Percentiles rank a stretch among this genome's conserved stretches.
Evolutionary conservation across 495 filamentous ascomycete species (phyloP).

Genomic region (Penicillium verhagenii): DNA sequence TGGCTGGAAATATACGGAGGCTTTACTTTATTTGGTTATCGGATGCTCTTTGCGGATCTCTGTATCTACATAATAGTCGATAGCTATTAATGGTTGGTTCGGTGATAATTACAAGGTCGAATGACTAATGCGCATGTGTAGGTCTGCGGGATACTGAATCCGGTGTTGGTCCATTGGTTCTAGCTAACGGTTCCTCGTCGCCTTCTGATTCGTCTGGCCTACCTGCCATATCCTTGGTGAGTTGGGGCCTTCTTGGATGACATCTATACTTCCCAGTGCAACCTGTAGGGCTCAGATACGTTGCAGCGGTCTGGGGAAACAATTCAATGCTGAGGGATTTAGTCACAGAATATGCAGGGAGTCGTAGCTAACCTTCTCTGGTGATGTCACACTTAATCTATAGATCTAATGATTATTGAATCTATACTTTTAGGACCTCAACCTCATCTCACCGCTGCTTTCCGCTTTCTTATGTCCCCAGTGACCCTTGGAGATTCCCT

Average conservation of each 20-base stretch:
- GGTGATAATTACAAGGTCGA: too few relatives aligned
- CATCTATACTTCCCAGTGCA: not conserved
- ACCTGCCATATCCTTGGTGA: not conserved
- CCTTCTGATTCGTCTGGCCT: not conserved
- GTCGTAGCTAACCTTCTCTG: not conserved
- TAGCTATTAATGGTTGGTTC: too few relatives aligned
- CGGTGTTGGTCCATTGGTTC: not conserved
- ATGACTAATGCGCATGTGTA: not conserved
- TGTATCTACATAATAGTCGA: too few relatives aligned
- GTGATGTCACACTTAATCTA: not conserved
- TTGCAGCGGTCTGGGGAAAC: not conserved
- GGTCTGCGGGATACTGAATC: not conserved
- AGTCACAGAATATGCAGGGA: not conserved
- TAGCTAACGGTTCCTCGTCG: not conserved
- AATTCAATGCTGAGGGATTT: not conserved
- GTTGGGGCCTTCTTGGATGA: not conserved
- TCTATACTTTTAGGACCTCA: not conserved
- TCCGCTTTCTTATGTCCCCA: not conserved
- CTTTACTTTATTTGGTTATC: slow-evolving; percentile 2
- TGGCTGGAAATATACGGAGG: too few relatives aligned
- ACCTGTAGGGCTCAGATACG: not conserved
- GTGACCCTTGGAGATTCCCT: not conserved
- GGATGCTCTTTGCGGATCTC: not conserved
- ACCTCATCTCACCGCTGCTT: not conserved
- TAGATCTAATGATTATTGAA: not conserved